phyloP scores from a whole-genome alignment of 306 rosid species.

The Ormosia semicastrata region DNA sequence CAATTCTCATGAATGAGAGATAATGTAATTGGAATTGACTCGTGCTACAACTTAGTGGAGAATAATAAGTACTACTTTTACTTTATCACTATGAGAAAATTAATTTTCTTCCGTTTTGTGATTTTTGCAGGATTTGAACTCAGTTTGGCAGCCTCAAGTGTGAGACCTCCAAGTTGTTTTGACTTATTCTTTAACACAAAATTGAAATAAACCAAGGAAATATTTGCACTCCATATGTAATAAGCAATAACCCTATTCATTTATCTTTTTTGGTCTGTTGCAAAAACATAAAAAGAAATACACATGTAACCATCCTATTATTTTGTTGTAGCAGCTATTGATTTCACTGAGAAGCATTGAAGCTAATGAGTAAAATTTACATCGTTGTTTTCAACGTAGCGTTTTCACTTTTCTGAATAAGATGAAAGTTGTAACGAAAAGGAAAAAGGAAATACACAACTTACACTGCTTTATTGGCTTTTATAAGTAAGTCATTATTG shows the following conservation, averaged over 20 bases:
- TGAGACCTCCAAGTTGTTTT: not conserved
- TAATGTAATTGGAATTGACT: conserved; percentile 10
- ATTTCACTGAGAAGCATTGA: conserved; percentile 23
- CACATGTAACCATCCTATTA: conserved; percentile 27
- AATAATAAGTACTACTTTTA: not conserved
- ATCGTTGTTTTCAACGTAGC: not conserved
- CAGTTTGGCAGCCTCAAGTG: conserved; percentile 19
- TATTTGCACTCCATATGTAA: not conserved
- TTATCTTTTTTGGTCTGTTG: not conserved
- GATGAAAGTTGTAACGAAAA: not conserved
- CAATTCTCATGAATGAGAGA: conserved; percentile 14
- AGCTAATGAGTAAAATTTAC: not conserved
- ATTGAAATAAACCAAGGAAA: not conserved
- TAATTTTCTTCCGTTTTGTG: not conserved
- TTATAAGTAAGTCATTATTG: conserved; percentile 25
- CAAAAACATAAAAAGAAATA: conserved; percentile 11
- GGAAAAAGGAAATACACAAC: conserved; percentile 6
- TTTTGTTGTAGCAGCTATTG: conserved; percentile 15
- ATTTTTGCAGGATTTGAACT: conserved; percentile 42
- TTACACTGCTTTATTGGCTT: conserved; percentile 17
- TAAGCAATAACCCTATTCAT: not conserved
- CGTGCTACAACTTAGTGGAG: not conserved
- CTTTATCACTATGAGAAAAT: not conserved
- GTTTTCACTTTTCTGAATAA: not conserved
- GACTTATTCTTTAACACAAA: conserved; percentile 3